Conservation (phyloP, 805 yeast genomes). For the Candida sakaeoensis region DNA sequence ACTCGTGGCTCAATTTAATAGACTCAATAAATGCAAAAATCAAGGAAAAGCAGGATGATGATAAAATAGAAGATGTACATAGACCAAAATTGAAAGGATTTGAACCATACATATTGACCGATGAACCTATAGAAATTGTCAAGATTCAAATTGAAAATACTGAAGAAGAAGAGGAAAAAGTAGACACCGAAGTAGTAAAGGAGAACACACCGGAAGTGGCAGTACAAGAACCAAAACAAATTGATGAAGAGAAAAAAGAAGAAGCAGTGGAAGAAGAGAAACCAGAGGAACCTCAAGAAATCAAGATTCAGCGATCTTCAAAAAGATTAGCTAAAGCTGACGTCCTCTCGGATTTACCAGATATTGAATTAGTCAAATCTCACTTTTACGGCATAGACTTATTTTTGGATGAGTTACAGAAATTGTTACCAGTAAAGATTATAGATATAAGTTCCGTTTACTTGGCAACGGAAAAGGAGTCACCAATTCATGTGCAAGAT, state of each 20-base stretch:
- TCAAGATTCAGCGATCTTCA: slow-evolving; percentile 34
- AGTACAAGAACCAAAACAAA: slow-evolving; percentile 2
- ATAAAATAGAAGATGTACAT: slow-evolving; percentile 29
- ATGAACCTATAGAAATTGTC: slow-evolving; percentile 45
- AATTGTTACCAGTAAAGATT: slow-evolving; percentile 11
- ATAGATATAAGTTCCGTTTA: slow-evolving; percentile 13
- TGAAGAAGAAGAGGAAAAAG: slow-evolving; percentile 15
- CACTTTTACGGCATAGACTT: slow-evolving; percentile 25
- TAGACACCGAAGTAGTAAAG: too few species aligned
- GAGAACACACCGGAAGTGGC: background rate
- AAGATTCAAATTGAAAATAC: slow-evolving; percentile 22
- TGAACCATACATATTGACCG: slow-evolving; percentile 52
- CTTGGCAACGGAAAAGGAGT: slow-evolving; percentile 11
- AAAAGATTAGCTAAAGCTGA: slow-evolving; percentile 28
- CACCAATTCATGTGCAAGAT: slow-evolving; percentile 17
- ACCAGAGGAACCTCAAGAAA: slow-evolving; percentile 20
- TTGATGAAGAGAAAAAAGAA: background rate
- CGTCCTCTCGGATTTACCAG: slow-evolving; percentile 16
- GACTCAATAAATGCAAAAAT: slow-evolving; percentile 32
- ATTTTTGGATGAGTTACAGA: slow-evolving; percentile 20
- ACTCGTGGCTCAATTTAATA: slow-evolving; percentile 26
- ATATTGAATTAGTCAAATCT: slow-evolving; percentile 18
- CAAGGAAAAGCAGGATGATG: slow-evolving; percentile 27
- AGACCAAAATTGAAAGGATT: slow-evolving; percentile 41
- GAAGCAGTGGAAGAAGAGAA: slow-evolving; percentile 17